These are phyloP conservation scores for Phytophthora megakarya DNA, from an alignment of 352 stramenopile genomes.

Conservation along the genomic window DNA sequence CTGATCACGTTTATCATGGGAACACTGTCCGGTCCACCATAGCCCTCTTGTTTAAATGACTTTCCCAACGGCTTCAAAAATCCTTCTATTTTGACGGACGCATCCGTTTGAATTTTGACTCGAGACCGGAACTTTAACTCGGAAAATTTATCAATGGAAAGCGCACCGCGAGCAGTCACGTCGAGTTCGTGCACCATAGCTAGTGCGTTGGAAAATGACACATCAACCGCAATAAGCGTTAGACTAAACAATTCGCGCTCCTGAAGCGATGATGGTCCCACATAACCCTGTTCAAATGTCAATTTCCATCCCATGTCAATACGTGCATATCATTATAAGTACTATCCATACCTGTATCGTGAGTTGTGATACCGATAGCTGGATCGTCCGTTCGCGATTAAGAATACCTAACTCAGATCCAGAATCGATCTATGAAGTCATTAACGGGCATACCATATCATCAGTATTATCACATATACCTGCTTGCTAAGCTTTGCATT, in stretches of 20 bases:
- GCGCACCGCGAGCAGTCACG: constrained; percentile 32
- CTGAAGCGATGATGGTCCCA: constrained; percentile 52
- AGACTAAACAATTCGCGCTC: constrained; percentile 48
- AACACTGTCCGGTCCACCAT: constrained; percentile 12
- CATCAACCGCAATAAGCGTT: constrained; percentile 36
- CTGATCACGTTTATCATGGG: constrained; percentile 40
- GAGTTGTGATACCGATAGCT: constrained; percentile 49
- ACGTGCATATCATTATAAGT: neutral
- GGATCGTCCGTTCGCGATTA: constrained; percentile 34
- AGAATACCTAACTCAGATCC: constrained; percentile 57
- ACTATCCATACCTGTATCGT: constrained; percentile 44
- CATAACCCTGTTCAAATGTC: constrained; percentile 40
- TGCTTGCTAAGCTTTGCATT: neutral
- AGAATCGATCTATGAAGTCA: constrained; percentile 46
- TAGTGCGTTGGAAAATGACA: constrained; percentile 61
- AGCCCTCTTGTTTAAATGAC: neutral
- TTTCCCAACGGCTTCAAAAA: constrained; percentile 52
- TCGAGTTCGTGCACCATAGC: constrained; percentile 45
- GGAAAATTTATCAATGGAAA: constrained; percentile 72
- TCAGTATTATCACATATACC: constrained; percentile 15
- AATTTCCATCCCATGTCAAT: neutral
- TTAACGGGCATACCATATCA: neutral
- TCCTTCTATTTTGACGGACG: constrained; percentile 43
- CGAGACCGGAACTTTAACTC: constrained; percentile 59
- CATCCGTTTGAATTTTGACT: constrained; percentile 39